Conservation (phyloP, 768 basidiomycete species). For the Austroboletus eburneus region DNA sequence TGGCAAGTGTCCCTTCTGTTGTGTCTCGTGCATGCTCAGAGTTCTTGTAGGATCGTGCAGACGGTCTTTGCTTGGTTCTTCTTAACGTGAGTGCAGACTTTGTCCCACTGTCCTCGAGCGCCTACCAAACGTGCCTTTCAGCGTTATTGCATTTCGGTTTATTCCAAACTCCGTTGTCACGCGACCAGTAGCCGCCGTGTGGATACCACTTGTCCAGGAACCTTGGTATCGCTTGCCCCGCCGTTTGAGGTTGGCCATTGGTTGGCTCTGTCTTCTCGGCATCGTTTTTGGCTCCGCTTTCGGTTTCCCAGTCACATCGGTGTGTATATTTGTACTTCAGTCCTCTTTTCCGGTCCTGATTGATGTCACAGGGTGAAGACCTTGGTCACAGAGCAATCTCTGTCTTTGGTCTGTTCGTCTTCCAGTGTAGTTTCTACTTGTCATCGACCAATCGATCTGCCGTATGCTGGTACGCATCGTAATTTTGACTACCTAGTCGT, state of each 20-base stretch:
- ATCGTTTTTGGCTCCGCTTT: slow-evolving; percentile 86
- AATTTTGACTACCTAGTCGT: background rate
- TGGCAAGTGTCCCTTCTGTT: slow-evolving; percentile 44
- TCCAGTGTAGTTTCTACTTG: slow-evolving; percentile 72
- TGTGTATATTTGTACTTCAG: slow-evolving; percentile 29
- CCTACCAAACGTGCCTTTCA: slow-evolving; percentile 20
- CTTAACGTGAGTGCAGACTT: slow-evolving; percentile 47
- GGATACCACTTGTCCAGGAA: slow-evolving; percentile 58
- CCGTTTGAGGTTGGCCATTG: slow-evolving; percentile 52
- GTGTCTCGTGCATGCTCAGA: background rate
- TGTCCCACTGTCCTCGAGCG: background rate
- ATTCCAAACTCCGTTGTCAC: slow-evolving; percentile 70
- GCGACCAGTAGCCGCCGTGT: slow-evolving; percentile 66
- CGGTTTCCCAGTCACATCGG: slow-evolving; percentile 62
- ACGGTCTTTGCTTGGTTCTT: slow-evolving; percentile 83
- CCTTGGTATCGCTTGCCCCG: slow-evolving; percentile 67
- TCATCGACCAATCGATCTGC: slow-evolving; percentile 58
- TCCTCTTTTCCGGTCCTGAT: slow-evolving; percentile 12
- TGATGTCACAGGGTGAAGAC: slow-evolving; percentile 44
- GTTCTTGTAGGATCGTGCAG: slow-evolving; percentile 61
- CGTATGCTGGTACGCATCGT: slow-evolving; percentile 63
- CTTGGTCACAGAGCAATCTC: slow-evolving; percentile 81
- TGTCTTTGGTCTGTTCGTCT: slow-evolving; percentile 72
- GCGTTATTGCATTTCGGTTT: slow-evolving; percentile 81
- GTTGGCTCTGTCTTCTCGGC: slow-evolving; percentile 73